Conservation (phyloP, 2,329 filamentous ascomycete species). For the Neopestalotiopsis rosae region DNA sequence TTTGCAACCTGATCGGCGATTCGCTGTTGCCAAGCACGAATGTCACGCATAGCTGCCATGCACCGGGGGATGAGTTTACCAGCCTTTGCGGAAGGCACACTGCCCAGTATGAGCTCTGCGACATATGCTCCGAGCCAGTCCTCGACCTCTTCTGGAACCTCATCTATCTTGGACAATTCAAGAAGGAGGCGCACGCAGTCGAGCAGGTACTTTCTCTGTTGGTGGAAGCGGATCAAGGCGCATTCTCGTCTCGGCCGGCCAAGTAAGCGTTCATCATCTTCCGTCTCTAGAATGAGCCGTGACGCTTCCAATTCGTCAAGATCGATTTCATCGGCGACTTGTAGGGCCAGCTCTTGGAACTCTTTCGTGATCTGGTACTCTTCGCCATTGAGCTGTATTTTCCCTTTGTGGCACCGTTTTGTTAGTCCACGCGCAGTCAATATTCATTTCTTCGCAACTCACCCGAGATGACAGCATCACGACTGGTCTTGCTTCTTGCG, state of each 20-base stretch:
- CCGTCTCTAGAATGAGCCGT: constrained; percentile 74
- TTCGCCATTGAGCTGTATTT: constrained; percentile 72
- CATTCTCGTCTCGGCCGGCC: constrained; percentile 78
- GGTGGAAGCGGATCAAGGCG: constrained; percentile 86
- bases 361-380: constrained; percentile 84
- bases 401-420: constrained; percentile 58
- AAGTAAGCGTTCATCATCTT: constrained; percentile 70
- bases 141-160: constrained; percentile 57
- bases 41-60: constrained; percentile 74
- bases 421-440: background rate
- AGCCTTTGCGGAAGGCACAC: constrained; percentile 46
- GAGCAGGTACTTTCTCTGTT: constrained; percentile 80
- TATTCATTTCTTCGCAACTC: constrained; percentile 31
- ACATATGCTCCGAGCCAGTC: constrained; percentile 59
- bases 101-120: constrained; percentile 62
- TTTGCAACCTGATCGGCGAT: constrained; percentile 79
- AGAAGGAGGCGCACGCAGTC: constrained; percentile 84
- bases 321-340: constrained; percentile 86
- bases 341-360: constrained; percentile 82
- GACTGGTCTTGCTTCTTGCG: constrained; percentile 75
- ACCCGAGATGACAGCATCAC: constrained; percentile 74
- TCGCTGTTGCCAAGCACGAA: constrained; percentile 77
- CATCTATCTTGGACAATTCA: constrained; percentile 68
- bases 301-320: constrained; percentile 89
- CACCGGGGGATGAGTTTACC: constrained; percentile 76